A percentile compares a stretch with the other conserved stretches of the same genome.
Conservation (phyloP, 352 stramenopile species). For the Globisporangium perplexum region DNA sequence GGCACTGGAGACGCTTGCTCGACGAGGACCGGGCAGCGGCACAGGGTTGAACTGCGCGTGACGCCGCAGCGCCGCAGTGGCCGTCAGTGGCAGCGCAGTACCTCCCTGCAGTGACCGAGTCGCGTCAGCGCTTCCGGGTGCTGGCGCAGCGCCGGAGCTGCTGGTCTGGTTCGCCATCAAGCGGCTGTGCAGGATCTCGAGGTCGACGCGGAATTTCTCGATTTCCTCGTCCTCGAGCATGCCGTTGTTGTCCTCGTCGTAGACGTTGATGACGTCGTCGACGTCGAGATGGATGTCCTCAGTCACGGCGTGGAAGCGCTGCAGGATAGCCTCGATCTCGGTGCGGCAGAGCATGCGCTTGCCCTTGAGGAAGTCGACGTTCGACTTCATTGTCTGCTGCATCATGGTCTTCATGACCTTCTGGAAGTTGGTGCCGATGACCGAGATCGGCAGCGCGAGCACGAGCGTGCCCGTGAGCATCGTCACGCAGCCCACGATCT, state of each 20-base stretch:
- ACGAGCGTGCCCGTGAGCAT: conserved; percentile 85
- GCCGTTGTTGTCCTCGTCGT: conserved; percentile 73
- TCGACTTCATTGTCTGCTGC: conserved; percentile 74
- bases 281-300: conserved; percentile 71
- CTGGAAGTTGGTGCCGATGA: conserved; percentile 87
- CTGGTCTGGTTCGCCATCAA: conserved; percentile 32
- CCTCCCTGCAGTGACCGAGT: background rate
- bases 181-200: conserved; percentile 70
- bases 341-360: conserved; percentile 66
- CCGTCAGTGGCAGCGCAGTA: background rate
- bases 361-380: conserved; percentile 69
- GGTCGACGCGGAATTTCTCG: conserved; percentile 57
- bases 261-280: conserved; percentile 75
- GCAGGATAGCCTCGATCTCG: conserved; percentile 67
- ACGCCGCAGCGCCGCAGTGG: background rate
- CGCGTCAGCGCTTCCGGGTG: background rate
- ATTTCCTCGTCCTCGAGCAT: conserved; percentile 75
- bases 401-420: conserved; percentile 81
- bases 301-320: conserved; percentile 66
- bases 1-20: background rate
- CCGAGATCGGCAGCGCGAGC: conserved; percentile 84
- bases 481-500: conserved; percentile 62
- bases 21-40: background rate
- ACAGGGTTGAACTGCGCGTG: background rate
- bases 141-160: background rate